Base-by-base conservation (phyloP, 352 stramenopile species). In the Pythium grandisporangium region DNA sequence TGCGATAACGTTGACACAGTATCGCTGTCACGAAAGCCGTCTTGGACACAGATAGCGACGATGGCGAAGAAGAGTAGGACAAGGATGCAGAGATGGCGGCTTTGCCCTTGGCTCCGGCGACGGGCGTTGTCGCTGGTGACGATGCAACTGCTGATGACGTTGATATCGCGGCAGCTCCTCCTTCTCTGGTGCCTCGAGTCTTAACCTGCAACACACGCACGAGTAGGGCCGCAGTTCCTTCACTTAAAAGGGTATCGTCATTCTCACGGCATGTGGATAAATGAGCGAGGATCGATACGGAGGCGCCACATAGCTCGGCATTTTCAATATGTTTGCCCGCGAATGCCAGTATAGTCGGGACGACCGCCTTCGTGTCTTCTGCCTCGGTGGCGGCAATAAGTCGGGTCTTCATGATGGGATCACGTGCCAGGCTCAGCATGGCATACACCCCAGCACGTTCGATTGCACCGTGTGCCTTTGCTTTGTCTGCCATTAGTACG, bases 361-460 rank as follows among this genome's bases (percentile, higher is more conserved):
- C 77, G 6, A 81, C 76, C 1, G 78, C 82, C 11, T 61, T 40
- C 1, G 55, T 64, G 3, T 58, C 51, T 20, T 17, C 38, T 23
- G 23, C 7, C 11, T 21, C 37, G 1, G 42, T 56, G 3, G 52
- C 50, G 27, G 67, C 66, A 11, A 67, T 68, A 5, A 93, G 60
- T 11, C 75, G 61, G 0, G 65, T 77, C 55, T 84, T 86, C 75
- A 89, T 88, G 4, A 52, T 59, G 1, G 65, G 58, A 32, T 89
- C 78, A 27, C 74, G 76, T 13, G 73, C 72, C 22, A 92, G 58
- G 13, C 63, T 80, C 21, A 87, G 50, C 63, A 92, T 80, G n/a
- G 75, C 75, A 46, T 81, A 87, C 7, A 80, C 75, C 20, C 74
- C 88, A 10, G 78, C 75, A 16, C 77, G 73, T 42, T 88, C 73